phyloP scores from a whole-genome alignment of 78 protist species.

The Diacronema lutheri region DNA sequence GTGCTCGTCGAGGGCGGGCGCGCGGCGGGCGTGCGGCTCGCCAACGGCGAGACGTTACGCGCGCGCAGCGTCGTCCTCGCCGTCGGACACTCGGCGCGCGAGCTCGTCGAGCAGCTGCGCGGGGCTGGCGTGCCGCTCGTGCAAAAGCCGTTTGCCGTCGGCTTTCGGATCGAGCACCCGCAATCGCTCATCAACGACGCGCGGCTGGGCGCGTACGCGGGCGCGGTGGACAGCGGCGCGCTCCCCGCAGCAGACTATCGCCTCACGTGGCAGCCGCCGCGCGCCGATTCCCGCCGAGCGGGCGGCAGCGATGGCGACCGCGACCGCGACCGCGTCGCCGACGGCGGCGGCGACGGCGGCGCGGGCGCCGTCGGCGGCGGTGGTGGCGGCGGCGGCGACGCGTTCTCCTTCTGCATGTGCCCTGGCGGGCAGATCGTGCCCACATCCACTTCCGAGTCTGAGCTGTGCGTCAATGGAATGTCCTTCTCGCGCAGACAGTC shows the following conservation, averaged over 20 bases:
- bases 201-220: background rate
- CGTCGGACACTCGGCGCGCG: slow-evolving; percentile 32
- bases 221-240: background rate
- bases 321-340: background rate
- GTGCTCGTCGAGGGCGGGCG: background rate
- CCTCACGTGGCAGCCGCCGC: background rate
- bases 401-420: slow-evolving; percentile 39
- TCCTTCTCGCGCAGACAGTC: background rate
- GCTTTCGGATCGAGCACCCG: slow-evolving; percentile 41
- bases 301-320: too few species aligned
- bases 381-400: background rate
- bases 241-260: background rate
- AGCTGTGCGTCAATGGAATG: slow-evolving; percentile 28
- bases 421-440: slow-evolving; percentile 28
- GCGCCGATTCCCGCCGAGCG: too few species aligned
- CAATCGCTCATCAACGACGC: slow-evolving; percentile 7
- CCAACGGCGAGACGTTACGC: background rate
- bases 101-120: background rate
- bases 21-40: background rate
- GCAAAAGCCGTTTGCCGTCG: slow-evolving; percentile 14
- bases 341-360: background rate
- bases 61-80: background rate
- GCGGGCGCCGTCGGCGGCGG: background rate
- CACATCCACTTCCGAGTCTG: background rate
- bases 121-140: background rate